Percentiles rank a stretch among this genome's conserved stretches.
These are phyloP conservation scores for Spiromastix sp. DNA, from an alignment of 2,329 filamentous ascomycete species.

Conservation along the genomic window DNA sequence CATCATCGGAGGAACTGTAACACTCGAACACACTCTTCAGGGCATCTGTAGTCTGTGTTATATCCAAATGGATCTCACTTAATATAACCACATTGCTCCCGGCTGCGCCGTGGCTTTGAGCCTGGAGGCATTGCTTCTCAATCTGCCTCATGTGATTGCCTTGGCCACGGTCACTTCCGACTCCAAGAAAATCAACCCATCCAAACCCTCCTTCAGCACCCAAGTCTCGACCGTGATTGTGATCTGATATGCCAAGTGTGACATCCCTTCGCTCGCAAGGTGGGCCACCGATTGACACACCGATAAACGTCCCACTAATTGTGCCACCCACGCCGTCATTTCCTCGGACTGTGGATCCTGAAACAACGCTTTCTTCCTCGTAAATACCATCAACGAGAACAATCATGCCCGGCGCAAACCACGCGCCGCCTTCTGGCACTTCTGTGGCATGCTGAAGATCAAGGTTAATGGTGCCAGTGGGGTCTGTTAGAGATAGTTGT, in stretches of 20 bases:
- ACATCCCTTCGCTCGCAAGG: constrained; percentile 75
- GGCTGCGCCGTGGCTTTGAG: constrained; percentile 20
- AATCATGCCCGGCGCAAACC: constrained; percentile 94
- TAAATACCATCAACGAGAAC: constrained; percentile 93
- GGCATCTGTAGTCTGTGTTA: constrained; percentile 69
- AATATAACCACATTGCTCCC: constrained; percentile 58
- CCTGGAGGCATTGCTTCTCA: constrained; percentile 56
- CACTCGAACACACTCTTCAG: constrained; percentile 65
- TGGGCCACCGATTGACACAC: constrained; percentile 82
- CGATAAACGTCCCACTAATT: constrained; percentile 85
- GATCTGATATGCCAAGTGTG: constrained; percentile 61
- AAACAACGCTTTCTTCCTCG: constrained; percentile 64
- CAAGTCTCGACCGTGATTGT: constrained; percentile 15
- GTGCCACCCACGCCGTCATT: constrained; percentile 77
- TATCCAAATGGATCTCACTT: constrained; percentile 78
- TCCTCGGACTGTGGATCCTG: constrained; percentile 60
- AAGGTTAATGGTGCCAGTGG: constrained; percentile 77
- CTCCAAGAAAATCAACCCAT: constrained; percentile 92
- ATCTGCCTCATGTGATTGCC: constrained; percentile 75
- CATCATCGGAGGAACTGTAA: constrained; percentile 58
- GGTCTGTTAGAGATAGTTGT: constrained; percentile 69
- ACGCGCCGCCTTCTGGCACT: constrained; percentile 76
- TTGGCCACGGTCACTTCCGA: constrained; percentile 77
- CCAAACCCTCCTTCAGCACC: constrained; percentile 62
- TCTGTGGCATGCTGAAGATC: constrained; percentile 72